Conservation (phyloP, 805 yeast genomes). For the Sugiyamaella lignohabitans region DNA sequence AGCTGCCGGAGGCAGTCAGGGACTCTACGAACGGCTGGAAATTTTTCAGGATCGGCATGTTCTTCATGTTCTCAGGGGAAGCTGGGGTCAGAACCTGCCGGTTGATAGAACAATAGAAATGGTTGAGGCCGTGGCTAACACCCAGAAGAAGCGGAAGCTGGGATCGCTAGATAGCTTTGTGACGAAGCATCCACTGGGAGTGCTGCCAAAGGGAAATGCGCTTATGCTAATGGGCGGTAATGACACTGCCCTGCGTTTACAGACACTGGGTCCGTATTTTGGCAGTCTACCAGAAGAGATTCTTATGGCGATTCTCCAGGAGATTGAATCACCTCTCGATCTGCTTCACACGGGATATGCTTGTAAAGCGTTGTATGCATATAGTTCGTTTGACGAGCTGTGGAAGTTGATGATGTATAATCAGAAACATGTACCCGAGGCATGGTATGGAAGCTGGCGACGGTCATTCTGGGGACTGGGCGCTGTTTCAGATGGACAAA, state of each 20-base stretch:
- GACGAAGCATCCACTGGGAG: constrained; percentile 57
- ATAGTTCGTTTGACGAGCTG: constrained; percentile 65
- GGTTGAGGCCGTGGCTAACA: neutral
- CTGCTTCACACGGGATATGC: constrained; percentile 48
- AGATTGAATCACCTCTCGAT: constrained; percentile 42
- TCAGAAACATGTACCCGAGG: constrained; percentile 25
- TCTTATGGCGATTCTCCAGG: constrained; percentile 46
- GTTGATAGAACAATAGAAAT: too few relatives aligned
- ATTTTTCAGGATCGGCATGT: neutral
- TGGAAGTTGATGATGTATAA: constrained; percentile 61
- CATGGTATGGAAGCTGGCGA: constrained; percentile 83
- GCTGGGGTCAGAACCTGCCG: too few relatives aligned
- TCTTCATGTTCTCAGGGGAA: too few relatives aligned
- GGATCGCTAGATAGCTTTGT: constrained; percentile 2
- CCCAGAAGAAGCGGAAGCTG: neutral
- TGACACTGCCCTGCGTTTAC: constrained; percentile 15
- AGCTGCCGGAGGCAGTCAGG: too few relatives aligned
- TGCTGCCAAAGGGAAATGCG: constrained; percentile 70
- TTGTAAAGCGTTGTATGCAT: constrained; percentile 67
- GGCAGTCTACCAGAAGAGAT: constrained; percentile 56
- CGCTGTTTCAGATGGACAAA: too few relatives aligned
- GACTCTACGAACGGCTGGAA: neutral
- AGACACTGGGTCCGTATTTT: constrained; percentile 50
- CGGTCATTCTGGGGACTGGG: constrained; percentile 40
- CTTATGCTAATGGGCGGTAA: constrained; percentile 34